Conservation (phyloP, 768 basidiomycete species). For the Auriscalpium microsporum region DNA sequence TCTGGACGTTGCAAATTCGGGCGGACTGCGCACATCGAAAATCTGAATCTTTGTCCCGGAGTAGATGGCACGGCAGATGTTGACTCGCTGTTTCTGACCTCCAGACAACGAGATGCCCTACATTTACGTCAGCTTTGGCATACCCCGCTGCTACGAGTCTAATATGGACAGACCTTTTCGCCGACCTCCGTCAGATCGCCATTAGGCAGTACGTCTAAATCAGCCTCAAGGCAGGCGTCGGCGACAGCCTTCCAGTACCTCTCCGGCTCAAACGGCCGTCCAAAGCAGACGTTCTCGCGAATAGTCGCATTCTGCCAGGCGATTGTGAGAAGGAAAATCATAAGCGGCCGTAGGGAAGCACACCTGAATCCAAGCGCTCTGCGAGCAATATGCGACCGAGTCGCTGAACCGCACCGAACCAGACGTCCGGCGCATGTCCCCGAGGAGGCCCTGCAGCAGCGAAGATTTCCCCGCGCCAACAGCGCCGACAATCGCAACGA, state of each 20-base stretch:
- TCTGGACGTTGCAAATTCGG: background rate
- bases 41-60: slow-evolving; percentile 80
- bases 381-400: slow-evolving; percentile 73
- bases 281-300: slow-evolving; percentile 85
- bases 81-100: slow-evolving; percentile 73
- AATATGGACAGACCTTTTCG: slow-evolving; percentile 37
- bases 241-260: slow-evolving; percentile 75
- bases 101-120: slow-evolving; percentile 83
- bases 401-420: slow-evolving; percentile 71
- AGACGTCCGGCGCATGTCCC: slow-evolving; percentile 69
- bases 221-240: slow-evolving; percentile 72
- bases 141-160: background rate
- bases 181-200: slow-evolving; percentile 84
- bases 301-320: slow-evolving; percentile 63
- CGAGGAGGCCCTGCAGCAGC: slow-evolving; percentile 65
- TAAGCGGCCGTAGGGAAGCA: background rate
- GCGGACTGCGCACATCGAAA: slow-evolving; percentile 47
- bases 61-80: slow-evolving; percentile 83
- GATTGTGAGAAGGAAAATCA: background rate
- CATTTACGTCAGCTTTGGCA: background rate
- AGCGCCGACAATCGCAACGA: slow-evolving; percentile 75
- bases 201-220: slow-evolving; percentile 66
- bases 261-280: slow-evolving; percentile 70
- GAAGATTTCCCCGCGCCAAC: slow-evolving; percentile 70
- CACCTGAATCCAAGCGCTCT: slow-evolving; percentile 87